Evolutionary conservation across 1,284 basidiomycete genomes (phyloP).

Genomic region (Vanrija humicola): DNA sequence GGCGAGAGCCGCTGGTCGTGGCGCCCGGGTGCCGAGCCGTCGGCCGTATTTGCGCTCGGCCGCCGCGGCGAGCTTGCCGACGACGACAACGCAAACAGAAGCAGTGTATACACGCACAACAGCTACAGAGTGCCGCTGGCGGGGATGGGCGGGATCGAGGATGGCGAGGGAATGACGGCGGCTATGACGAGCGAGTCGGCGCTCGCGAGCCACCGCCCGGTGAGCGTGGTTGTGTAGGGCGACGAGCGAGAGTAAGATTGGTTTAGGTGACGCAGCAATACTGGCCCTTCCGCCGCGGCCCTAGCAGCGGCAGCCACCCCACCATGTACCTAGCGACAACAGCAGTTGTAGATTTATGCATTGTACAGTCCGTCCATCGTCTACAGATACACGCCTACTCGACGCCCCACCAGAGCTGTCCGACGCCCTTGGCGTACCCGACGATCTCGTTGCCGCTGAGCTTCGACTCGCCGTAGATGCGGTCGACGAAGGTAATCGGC

Average conservation of each 20-base stretch:
- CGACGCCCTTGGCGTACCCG: conserved; percentile 82
- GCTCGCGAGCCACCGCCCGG: conserved; percentile 5
- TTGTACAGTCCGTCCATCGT: conserved; percentile 3
- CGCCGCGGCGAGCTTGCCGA: conserved; percentile 1
- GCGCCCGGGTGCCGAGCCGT: conserved; percentile 11
- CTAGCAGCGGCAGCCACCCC: no score
- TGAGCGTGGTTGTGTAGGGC: conserved; percentile 11
- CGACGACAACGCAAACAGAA: conserved; percentile 1
- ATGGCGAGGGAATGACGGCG: neutral
- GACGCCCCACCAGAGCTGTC: conserved; percentile 67
- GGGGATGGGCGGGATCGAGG: conserved; percentile 2
- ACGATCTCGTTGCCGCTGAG: conserved; percentile 83
- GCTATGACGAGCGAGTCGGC: neutral
- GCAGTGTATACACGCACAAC: conserved; percentile 11
- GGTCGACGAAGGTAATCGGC: conserved; percentile 89
- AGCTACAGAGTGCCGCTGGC: conserved; percentile 13
- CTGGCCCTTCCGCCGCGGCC: no score
- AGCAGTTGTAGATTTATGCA: conserved; percentile 3
- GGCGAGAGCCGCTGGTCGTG: conserved; percentile 41
- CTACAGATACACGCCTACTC: neutral
- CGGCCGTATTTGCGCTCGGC: conserved; percentile 1
- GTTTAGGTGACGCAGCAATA: no score
- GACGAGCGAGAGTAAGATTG: neutral
- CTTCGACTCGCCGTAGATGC: conserved; percentile 88
- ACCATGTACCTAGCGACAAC: no score